These are phyloP conservation scores for Agrocybe pediades DNA, from an alignment of 768 basidiomycete species.

Conservation along the genomic window DNA sequence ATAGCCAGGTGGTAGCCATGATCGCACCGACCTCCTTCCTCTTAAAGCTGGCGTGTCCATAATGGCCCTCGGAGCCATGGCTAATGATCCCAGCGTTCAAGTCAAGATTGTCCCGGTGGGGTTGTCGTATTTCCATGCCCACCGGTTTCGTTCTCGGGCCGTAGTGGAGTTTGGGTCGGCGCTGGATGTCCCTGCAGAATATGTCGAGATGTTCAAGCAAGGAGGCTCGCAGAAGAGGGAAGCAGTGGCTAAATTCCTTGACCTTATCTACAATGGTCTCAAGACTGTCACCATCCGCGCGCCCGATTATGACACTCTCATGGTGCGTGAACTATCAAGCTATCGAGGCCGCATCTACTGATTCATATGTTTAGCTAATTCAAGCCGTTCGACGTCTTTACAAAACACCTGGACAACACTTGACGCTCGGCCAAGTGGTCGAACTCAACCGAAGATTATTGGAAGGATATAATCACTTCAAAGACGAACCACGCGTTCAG, in stretches of 20 bases:
- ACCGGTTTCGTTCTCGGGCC: constrained; percentile 92
- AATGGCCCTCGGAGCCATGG: constrained; percentile 99
- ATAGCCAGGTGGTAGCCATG: constrained; percentile 88
- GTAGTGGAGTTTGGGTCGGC: constrained; percentile 96
- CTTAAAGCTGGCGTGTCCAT: constrained; percentile 97
- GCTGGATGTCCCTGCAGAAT: constrained; percentile 86
- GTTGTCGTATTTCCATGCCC: constrained; percentile 72
- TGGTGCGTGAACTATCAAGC: constrained; percentile 55
- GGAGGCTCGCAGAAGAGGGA: constrained; percentile 89
- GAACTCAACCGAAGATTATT: constrained; percentile 92
- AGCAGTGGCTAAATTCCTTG: constrained; percentile 86
- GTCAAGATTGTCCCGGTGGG: constrained; percentile 93
- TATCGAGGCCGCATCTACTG: constrained; percentile 8
- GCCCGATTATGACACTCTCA: constrained; percentile 96
- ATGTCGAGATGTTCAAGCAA: constrained; percentile 87
- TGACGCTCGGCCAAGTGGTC: constrained; percentile 94
- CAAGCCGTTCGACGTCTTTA: constrained; percentile 94
- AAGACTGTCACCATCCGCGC: constrained; percentile 96
- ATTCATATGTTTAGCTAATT: constrained; percentile 65
- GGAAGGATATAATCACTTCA: constrained; percentile 90
- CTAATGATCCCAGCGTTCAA: constrained; percentile 78
- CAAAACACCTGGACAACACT: constrained; percentile 90
- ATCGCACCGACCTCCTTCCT: constrained; percentile 93
- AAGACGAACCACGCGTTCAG: constrained; percentile 88
- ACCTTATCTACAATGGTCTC: constrained; percentile 88